A percentile compares a stretch with the other conserved stretches of the same genome.
Conservation (phyloP, 2,329 filamentous ascomycete species). For the Penicillium rolfsii region DNA sequence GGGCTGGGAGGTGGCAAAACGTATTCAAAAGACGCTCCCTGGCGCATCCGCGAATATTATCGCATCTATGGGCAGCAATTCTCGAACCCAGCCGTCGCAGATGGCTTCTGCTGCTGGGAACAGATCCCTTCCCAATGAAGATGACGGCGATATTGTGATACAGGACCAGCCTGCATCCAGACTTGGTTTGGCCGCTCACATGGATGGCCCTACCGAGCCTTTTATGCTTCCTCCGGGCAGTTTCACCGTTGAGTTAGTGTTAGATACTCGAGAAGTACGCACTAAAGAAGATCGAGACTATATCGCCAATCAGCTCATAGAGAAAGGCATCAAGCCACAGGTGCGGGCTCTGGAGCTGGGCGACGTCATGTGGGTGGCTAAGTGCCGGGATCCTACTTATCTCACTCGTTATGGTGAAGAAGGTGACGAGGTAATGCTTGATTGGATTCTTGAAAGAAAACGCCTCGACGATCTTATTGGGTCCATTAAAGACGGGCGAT, state of each 20-base stretch:
- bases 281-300: constrained; percentile 75
- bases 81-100: constrained; percentile 13
- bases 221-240: constrained; percentile 65
- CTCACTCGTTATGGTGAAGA: constrained; percentile 60
- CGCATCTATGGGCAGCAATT: constrained; percentile 16
- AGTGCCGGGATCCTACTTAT: constrained; percentile 63
- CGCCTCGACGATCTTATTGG: constrained; percentile 76
- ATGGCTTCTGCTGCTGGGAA: not conserved
- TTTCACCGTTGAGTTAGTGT: constrained; percentile 72
- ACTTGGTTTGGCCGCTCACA: constrained; percentile 11
- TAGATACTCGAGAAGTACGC: constrained; percentile 76
- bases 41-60: constrained; percentile 25
- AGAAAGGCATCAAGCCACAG: constrained; percentile 66
- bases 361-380: constrained; percentile 79
- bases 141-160: constrained; percentile 15
- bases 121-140: constrained; percentile 5
- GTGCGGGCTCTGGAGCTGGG: constrained; percentile 72
- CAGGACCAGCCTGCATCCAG: not conserved
- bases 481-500: constrained; percentile 80
- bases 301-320: constrained; percentile 70
- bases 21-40: constrained; percentile 59
- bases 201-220: constrained; percentile 53
- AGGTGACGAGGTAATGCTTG: constrained; percentile 70
- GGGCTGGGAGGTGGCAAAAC: constrained; percentile 73
- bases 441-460: constrained; percentile 82